These are phyloP conservation scores for Porogramme epimiltina DNA, from an alignment of 1,284 basidiomycete genomes.

Conservation along the genomic window DNA sequence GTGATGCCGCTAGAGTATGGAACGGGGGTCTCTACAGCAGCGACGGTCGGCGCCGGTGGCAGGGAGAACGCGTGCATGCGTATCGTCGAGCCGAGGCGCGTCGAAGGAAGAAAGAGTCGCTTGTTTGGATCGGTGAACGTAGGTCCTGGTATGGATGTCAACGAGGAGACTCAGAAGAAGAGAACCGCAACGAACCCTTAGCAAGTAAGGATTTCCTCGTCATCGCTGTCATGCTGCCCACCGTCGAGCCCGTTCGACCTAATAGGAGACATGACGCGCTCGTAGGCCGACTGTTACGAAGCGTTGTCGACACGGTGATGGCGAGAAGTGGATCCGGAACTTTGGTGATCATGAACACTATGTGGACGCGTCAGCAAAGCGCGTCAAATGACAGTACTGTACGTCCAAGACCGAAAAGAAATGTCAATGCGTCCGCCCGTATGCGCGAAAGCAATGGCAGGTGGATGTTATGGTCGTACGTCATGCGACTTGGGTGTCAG, in stretches of 20 bases:
- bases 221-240: slow-evolving; percentile 23
- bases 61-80: slow-evolving; percentile 67
- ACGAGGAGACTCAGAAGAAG: not conserved
- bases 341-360: slow-evolving; percentile 75
- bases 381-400: too few relatives aligned
- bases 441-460: too few relatives aligned
- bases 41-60: slow-evolving; percentile 45
- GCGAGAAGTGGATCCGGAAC: slow-evolving; percentile 77
- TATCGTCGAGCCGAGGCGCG: slow-evolving; percentile 62
- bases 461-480: too few relatives aligned
- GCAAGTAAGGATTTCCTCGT: slow-evolving; percentile 51
- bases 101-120: slow-evolving; percentile 56
- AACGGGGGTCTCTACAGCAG: slow-evolving; percentile 39
- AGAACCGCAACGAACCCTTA: slow-evolving; percentile 67
- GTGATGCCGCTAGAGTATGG: slow-evolving; percentile 40
- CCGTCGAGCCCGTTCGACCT: slow-evolving; percentile 8
- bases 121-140: slow-evolving; percentile 42
- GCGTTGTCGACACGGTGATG: slow-evolving; percentile 77
- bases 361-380: not conserved
- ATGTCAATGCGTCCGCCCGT: too few relatives aligned
- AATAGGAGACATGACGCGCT: slow-evolving; percentile 19
- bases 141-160: slow-evolving; percentile 38
- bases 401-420: too few relatives aligned
- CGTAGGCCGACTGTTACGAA: slow-evolving; percentile 58
- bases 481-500: too few relatives aligned